Evolutionary conservation across 2,329 filamentous ascomycete species (phyloP).

Genomic region (Ascocoryne sarcoides): DNA sequence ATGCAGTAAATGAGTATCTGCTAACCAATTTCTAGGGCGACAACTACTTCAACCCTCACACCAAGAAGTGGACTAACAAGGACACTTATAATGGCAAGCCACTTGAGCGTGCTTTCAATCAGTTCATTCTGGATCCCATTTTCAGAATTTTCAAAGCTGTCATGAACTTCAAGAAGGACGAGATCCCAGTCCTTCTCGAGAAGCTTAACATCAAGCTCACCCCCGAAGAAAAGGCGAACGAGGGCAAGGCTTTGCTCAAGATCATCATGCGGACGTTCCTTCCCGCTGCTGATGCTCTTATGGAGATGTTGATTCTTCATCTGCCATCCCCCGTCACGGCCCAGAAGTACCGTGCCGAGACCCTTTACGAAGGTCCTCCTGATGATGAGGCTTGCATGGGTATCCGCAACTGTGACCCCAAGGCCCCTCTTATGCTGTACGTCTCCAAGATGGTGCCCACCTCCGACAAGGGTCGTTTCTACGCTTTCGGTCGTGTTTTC

Average conservation of each 20-base stretch:
- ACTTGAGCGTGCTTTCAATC: conserved; percentile 98
- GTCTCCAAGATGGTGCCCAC: conserved; percentile 99
- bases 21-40: conserved; percentile 53
- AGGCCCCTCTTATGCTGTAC: conserved; percentile 99
- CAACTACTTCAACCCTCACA: conserved; percentile 99
- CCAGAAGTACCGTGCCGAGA: conserved; percentile 97
- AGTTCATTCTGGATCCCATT: conserved; percentile 99
- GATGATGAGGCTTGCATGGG: conserved; percentile 90
- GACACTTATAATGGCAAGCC: conserved; percentile 74
- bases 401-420: conserved; percentile 98
- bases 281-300: conserved; percentile 90
- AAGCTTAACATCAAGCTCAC: conserved; percentile 95
- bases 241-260: conserved; percentile 98
- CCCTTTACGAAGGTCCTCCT: conserved; percentile 92
- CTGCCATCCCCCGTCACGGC: conserved; percentile 92
- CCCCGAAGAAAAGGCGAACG: conserved; percentile 79
- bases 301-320: conserved; percentile 99
- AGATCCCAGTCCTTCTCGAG: conserved; percentile 70
- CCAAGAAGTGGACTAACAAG: conserved; percentile 99
- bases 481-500: conserved; percentile 99
- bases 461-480: conserved; percentile 99
- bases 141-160: conserved; percentile 96
- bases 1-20: background rate
- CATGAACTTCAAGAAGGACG: conserved; percentile 99
- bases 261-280: conserved; percentile 98